Base-by-base conservation (phyloP, 116 monocot species). In the Zostera marina region DNA sequence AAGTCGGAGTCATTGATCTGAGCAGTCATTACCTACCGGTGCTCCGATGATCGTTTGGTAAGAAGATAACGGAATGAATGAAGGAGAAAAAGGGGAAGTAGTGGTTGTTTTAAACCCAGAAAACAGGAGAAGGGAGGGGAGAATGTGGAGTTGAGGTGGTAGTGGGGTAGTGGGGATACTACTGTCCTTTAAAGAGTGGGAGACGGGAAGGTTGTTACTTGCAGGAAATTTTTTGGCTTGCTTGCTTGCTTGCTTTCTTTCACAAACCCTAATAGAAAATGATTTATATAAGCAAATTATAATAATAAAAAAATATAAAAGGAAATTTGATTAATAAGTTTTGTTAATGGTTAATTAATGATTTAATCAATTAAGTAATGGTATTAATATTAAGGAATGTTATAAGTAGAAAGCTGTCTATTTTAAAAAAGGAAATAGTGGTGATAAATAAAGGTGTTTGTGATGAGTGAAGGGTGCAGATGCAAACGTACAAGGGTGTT, bases 1-100 rank as follows among this genome's bases (percentile, higher is more conserved):
- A 87, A 72, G 64, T 82, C 87, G 0, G 74, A 53, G 8, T 68
- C 56, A 46, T 22, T 2, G 13, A 10, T 21, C 51, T 54, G 61
- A 13, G 32, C 54, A 22, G 21, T 11, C 12, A 54, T 10, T 0
- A n/a, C n/a, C n/a, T n/a, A n/a, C n/a, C n/a, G n/a, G n/a, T n/a
- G n/a, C n/a, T n/a, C n/a, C n/a, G 21, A 15, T 21, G 19, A 20
- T 8, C 13, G 8, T 21, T 19, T 19, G 26, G 3, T 9, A 25
- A 26, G 2, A 17, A 53, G 11, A 11, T 9, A 11, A 23, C 0
- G 53, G 22, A 4, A 10, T 1, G 53, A 23, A 53, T 20, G 53
- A n/a, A 14, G 38, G 32, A 38, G 22, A 12, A 38, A 56, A 38
- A 56, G 23, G 38, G 56, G 16, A n/a, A 40, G 26, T 23, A 0